Evolutionary conservation across 2,329 filamentous ascomycete species (phyloP), one percentile per base, ranked within the genome.

Genomic region (Fusarium coicis): DNA sequence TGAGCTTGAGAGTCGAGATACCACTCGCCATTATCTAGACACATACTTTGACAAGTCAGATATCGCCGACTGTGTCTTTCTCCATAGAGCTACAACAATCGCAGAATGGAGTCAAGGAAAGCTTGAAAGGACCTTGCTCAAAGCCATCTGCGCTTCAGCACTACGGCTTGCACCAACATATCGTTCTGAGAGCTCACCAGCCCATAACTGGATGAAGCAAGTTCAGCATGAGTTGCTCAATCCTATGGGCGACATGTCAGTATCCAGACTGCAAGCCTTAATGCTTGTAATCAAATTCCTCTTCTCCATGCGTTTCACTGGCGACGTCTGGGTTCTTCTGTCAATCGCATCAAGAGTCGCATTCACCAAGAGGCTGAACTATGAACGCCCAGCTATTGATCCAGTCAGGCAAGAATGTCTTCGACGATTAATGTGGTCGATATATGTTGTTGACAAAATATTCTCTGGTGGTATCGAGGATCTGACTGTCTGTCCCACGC

Each of bases 401-500:
- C 63, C 74, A 2, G 61, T 80, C 1, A 56, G 10, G 1, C 75
- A 79, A 39, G 79, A 80, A 14, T 71, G 63, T 12, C 64, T 74
- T 0, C 74, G 79, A 6, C 72, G 78, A 1, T 30, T 77, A 5
- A 76, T 79, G 55, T 80, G 79, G 79, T 72, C 77, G 0, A 73
- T 80, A 2, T 80, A 76, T 19, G 21, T 34, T 1, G 49, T 78
- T 1, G 79, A 80, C 28, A 72, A 74, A 10, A 7, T 75, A 0
- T 76, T 80, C 16, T 79, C 69, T 0, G 79, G 79, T 0, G 78
- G 79, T 0, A 77, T 80, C 18, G 75, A 79, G 10, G 79, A 80
- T 36, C 34, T 80, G 14, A 72, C 76, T 1, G 72, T 80, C 6
- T 80, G 78, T 34, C 77, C 76, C 0, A 64, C 70, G 0, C 63